Conservation (phyloP, 2,329 filamentous ascomycete genomes). For the Colletotrichum tropicale region DNA sequence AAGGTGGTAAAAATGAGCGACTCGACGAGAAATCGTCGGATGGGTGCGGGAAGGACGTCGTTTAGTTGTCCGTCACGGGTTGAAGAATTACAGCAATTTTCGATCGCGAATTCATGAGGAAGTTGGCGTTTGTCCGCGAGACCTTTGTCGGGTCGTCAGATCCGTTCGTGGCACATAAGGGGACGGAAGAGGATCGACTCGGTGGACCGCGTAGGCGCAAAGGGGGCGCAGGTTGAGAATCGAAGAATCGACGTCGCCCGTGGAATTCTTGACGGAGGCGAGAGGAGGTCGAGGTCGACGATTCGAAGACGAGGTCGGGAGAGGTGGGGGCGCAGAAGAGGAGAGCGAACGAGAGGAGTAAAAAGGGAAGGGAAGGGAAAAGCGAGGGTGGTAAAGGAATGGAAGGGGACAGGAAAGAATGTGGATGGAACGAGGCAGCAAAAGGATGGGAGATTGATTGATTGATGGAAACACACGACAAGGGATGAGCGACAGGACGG, state of each 20-base stretch:
- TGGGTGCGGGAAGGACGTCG: slow-evolving; percentile 1
- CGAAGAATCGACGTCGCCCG: slow-evolving; percentile 21
- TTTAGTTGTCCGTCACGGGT: slow-evolving; percentile 13
- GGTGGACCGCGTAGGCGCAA: not conserved
- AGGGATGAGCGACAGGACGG: slow-evolving; percentile 5
- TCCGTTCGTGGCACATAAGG: slow-evolving; percentile 2
- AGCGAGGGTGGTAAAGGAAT: slow-evolving; percentile 23
- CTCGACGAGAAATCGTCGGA: slow-evolving; percentile 22
- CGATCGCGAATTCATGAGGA: slow-evolving; percentile 18
- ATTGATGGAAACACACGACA: slow-evolving; percentile 24
- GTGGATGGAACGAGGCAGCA: slow-evolving; percentile 20
- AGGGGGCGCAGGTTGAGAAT: slow-evolving; percentile 14
- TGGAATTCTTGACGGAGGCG: slow-evolving; percentile 23
- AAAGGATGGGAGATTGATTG: slow-evolving; percentile 24
- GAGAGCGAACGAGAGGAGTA: slow-evolving; percentile 20
- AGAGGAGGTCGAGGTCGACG: slow-evolving; percentile 14
- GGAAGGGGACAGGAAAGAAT: slow-evolving; percentile 24
- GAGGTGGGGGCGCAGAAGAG: slow-evolving; percentile 10
- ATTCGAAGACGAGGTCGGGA: slow-evolving; percentile 17
- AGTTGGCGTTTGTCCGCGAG: slow-evolving; percentile 12
- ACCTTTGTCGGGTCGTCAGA: slow-evolving; percentile 14
- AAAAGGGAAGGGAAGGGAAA: slow-evolving; percentile 14
- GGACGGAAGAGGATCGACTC: not conserved
- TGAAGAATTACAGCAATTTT: not conserved
- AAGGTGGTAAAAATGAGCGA: slow-evolving; percentile 19